phyloP scores from a whole-genome alignment of 2,329 filamentous ascomycete genomes.

The Calonectria montana region DNA sequence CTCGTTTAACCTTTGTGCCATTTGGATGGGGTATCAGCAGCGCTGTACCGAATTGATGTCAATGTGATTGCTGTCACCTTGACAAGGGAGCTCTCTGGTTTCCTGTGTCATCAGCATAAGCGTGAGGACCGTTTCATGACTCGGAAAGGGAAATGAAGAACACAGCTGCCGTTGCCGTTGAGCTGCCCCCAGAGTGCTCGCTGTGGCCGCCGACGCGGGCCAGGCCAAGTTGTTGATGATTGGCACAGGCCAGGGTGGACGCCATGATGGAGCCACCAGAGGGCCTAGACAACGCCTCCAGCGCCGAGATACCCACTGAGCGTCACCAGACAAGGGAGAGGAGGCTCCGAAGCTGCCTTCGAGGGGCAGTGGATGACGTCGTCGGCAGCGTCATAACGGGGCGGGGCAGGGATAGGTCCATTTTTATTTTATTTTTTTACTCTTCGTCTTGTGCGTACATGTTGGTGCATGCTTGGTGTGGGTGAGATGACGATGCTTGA shows the following conservation, averaged over 20 bases:
- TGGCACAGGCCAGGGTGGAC: not conserved
- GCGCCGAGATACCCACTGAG: conserved; percentile 13
- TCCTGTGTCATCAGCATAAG: not conserved
- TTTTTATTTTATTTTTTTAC: conserved; percentile 12
- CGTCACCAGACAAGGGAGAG: conserved; percentile 15
- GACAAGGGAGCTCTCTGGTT: not conserved
- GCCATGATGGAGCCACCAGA: conserved; percentile 3
- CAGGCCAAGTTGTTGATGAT: not conserved
- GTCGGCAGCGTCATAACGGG: conserved; percentile 44
- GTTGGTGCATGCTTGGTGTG: not conserved
- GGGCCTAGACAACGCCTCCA: conserved; percentile 17
- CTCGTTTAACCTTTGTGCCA: not conserved
- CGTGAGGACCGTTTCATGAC: conserved; percentile 10
- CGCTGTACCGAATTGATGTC: not conserved
- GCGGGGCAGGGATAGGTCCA: conserved; percentile 26
- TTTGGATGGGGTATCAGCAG: not conserved
- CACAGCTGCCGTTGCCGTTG: not conserved
- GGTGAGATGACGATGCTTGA: conserved; percentile 17
- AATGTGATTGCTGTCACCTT: not conserved
- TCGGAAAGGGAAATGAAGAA: conserved; percentile 1
- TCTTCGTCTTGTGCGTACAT: not conserved
- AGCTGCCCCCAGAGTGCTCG: not conserved
- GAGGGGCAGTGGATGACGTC: conserved; percentile 39
- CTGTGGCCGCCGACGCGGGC: not conserved
- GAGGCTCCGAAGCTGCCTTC: conserved; percentile 1